Base-by-base conservation (phyloP, 1,139 yeast genomes). In the Torulaspora globosa region DNA sequence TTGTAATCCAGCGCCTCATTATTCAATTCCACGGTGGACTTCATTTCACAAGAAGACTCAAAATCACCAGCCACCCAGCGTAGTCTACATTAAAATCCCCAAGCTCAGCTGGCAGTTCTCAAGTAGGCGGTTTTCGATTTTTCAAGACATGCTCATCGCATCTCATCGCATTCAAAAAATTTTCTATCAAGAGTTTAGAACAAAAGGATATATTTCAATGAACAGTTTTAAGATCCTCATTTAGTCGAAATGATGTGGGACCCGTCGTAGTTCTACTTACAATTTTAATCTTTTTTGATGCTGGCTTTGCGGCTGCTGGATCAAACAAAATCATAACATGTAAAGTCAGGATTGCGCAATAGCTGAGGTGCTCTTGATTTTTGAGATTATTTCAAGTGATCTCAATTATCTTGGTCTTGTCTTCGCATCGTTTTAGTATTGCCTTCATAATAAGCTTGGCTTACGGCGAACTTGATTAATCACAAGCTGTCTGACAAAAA, bases 1-100 rank as follows among this genome's bases (percentile, higher is more conserved):
- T 45, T 51, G 43, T 60, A 63, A 37, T 59, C 59, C 36, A 46
- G 43, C 1, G 67, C 66, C 44, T 61, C 66, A 19, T 49, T 48
- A 26, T 51, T 52, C 35, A 63, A 44, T 41, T 56, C 63, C 21
- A 42, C 37, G 33, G 52, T 50, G 10, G 61, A 55, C 36, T 53
- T 58, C 62, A 60, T 56, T 26, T 23, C 21, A 24, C 33, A 32
- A 23, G 27, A n/a, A 16, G 15, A 9, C 23, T 26, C n/a, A 29
- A 21, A 19, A 8, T 6, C 19, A 19, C 27, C 18, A 26, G 40
- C 5, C 15, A 16, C 8, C 12, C 21, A 31, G 11, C 23, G 14
- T 7, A 9, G 10, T 16, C n/a, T 19, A 31, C 11, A 31, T n/a
- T 9, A 16, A 2, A 10, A 11, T 31, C n/a, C 12, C 6, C 21